A percentile compares a stretch with the other conserved stretches of the same genome.
phyloP scores from a whole-genome alignment of 345 rosid species.

The Eucalyptus decipiens region DNA sequence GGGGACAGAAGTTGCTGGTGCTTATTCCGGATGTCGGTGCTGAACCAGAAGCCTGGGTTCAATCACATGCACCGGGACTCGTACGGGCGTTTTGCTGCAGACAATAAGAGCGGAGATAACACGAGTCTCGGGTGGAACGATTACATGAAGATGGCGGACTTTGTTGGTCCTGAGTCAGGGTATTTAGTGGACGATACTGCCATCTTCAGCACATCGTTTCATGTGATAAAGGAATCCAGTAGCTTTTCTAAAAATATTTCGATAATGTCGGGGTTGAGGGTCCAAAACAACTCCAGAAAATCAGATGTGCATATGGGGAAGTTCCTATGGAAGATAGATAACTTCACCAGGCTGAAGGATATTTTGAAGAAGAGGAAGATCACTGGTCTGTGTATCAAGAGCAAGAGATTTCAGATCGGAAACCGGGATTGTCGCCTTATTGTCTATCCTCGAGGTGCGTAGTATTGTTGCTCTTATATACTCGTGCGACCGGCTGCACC shows the following conservation, averaged over 20 bases:
- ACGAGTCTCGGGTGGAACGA: constrained; percentile 99
- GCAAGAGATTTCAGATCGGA: constrained; percentile 98
- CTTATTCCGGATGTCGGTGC: constrained; percentile 88
- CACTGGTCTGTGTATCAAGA: constrained; percentile 94
- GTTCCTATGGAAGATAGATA: constrained; percentile 86
- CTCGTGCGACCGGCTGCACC: not conserved
- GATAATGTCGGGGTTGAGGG: constrained; percentile 46
- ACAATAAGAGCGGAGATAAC: constrained; percentile 91
- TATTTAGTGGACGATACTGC: constrained; percentile 83
- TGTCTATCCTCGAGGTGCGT: constrained; percentile 97
- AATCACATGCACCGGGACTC: constrained; percentile 94
- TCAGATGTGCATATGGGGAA: constrained; percentile 90
- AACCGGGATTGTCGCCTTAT: constrained; percentile 96
- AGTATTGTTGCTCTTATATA: not conserved
- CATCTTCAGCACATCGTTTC: constrained; percentile 84
- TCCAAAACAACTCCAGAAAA: constrained; percentile 53
- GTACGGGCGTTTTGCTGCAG: constrained; percentile 86
- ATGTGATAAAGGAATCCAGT: constrained; percentile 81
- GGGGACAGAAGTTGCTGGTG: constrained; percentile 98
- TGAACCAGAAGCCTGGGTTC: constrained; percentile 85
- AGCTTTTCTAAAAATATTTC: constrained; percentile 65
- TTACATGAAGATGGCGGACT: constrained; percentile 90
- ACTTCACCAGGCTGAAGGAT: constrained; percentile 89
- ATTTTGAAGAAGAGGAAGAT: constrained; percentile 95
- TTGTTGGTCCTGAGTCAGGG: constrained; percentile 60